Evolutionary conservation across 2,329 filamentous ascomycete species (phyloP).

Genomic region (Talaromyces sp.): DNA sequence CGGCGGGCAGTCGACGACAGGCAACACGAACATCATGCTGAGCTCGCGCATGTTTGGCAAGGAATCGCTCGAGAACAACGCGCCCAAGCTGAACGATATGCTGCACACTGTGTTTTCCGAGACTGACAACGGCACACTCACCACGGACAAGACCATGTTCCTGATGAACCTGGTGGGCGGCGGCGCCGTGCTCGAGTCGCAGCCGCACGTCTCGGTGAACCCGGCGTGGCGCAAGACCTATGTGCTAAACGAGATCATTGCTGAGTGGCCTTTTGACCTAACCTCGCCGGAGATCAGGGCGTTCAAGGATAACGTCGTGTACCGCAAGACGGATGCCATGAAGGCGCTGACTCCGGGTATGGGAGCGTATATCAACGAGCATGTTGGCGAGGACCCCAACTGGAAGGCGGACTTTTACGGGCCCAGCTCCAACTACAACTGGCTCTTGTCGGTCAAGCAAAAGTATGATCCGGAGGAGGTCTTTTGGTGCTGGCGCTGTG

Average conservation of each 20-base stretch:
- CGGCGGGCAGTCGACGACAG: background rate
- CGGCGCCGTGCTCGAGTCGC: slow-evolving; percentile 29
- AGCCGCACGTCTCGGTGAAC: slow-evolving; percentile 30
- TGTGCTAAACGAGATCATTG: slow-evolving; percentile 27
- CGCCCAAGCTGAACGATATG: slow-evolving; percentile 28
- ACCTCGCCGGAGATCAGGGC: slow-evolving; percentile 29
- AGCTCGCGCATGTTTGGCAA: background rate
- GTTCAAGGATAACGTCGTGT: slow-evolving; percentile 34
- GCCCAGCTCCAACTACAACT: slow-evolving; percentile 29
- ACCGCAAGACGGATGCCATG: slow-evolving; percentile 34
- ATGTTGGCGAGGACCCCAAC: slow-evolving; percentile 36
- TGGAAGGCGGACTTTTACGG: slow-evolving; percentile 42
- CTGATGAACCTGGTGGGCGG: slow-evolving; percentile 30
- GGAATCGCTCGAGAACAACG: background rate
- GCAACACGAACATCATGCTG: background rate
- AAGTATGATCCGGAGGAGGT: slow-evolving; percentile 39
- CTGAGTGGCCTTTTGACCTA: slow-evolving; percentile 33
- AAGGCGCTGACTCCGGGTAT: slow-evolving; percentile 35
- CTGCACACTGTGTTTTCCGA: slow-evolving; percentile 30
- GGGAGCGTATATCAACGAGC: slow-evolving; percentile 42
- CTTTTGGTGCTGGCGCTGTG: slow-evolving; percentile 37
- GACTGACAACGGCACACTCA: slow-evolving; percentile 20
- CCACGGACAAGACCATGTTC: slow-evolving; percentile 29
- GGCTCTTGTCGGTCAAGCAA: slow-evolving; percentile 34
- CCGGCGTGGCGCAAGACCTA: slow-evolving; percentile 33